Evolutionary conservation across 78 protist species (phyloP).

Genomic region (Dictyostelium firmibasis): DNA sequence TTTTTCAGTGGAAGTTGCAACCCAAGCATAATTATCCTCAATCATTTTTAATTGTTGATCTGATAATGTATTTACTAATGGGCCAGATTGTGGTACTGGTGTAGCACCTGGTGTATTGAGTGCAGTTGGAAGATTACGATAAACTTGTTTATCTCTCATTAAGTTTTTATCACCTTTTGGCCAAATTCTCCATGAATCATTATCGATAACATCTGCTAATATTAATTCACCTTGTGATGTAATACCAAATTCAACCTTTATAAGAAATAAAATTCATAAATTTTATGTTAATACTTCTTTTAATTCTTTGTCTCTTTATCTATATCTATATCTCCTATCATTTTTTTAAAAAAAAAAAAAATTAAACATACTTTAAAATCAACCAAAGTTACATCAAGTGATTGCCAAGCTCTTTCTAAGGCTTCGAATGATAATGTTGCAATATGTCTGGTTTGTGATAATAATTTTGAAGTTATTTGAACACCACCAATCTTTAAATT

Average conservation of each 20-base stretch:
- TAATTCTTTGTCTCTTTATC: too few species aligned
- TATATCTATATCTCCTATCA: too few species aligned
- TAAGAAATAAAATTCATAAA: too few species aligned
- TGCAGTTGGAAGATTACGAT: constrained; percentile 45
- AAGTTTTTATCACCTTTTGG: constrained; percentile 59
- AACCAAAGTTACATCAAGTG: constrained; percentile 61
- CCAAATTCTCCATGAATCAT: constrained; percentile 83
- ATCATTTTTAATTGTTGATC: constrained; percentile 26
- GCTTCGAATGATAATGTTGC: constrained; percentile 68
- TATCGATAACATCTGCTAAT: constrained; percentile 79
- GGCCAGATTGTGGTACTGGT: not conserved
- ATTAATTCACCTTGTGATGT: constrained; percentile 58
- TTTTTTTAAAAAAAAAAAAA: too few species aligned
- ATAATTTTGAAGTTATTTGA: constrained; percentile 21
- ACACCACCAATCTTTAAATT: constrained; percentile 67
- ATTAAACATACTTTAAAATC: constrained; percentile 65
- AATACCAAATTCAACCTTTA: constrained; percentile 84
- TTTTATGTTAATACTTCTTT: too few species aligned
- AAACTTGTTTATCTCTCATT: constrained; percentile 77
- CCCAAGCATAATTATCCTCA: constrained; percentile 66
- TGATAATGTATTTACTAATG: constrained; percentile 12
- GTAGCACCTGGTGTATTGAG: not conserved
- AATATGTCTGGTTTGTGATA: constrained; percentile 54
- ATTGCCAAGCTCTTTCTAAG: constrained; percentile 70
- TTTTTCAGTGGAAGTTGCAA: constrained; percentile 52